Percentiles rank a stretch among this genome's conserved stretches.
These are phyloP conservation scores for Aspergillus bertholletiae DNA, from an alignment of 495 filamentous ascomycete genomes.

Conservation along the genomic window DNA sequence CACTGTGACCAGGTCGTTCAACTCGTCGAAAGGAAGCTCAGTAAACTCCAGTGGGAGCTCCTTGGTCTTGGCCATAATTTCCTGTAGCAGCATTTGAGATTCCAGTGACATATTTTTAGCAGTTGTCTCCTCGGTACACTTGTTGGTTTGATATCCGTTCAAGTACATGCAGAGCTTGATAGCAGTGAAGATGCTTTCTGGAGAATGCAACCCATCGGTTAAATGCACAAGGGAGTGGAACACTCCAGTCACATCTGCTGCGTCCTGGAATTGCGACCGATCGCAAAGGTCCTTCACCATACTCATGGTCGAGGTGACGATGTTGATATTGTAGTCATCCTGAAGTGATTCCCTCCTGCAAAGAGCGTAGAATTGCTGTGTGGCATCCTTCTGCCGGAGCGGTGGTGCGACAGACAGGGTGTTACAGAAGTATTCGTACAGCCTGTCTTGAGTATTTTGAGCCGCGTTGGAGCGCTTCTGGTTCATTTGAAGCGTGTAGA, in stretches of 20 bases:
- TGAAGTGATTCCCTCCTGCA: constrained; percentile 46
- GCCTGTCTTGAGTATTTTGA: constrained; percentile 44
- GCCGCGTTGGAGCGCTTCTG: constrained; percentile 43
- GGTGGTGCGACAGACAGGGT: constrained; percentile 45
- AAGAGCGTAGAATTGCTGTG: constrained; percentile 46
- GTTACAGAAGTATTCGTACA: constrained; percentile 54
- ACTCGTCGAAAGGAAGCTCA: constrained; percentile 45
- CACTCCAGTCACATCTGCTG: constrained; percentile 49
- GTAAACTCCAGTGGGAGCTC: constrained; percentile 50
- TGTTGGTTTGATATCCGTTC: constrained; percentile 43
- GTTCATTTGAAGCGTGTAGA: constrained; percentile 48
- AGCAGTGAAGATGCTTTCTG: constrained; percentile 45
- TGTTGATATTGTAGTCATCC: constrained; percentile 34
- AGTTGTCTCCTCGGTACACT: constrained; percentile 36
- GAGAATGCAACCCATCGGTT: constrained; percentile 48
- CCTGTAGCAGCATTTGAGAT: constrained; percentile 50
- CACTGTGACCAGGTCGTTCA: constrained; percentile 52
- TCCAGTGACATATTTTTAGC: constrained; percentile 47
- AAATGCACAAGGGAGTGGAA: constrained; percentile 54
- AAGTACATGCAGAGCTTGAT: constrained; percentile 55
- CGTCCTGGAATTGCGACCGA: constrained; percentile 43
- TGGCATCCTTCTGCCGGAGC: constrained; percentile 29
- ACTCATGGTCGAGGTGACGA: constrained; percentile 38
- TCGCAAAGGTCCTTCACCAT: constrained; percentile 42
- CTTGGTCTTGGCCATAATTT: constrained; percentile 48